Conservation (phyloP, 108 stramenopile species). For the Nitzschia sp. region DNA sequence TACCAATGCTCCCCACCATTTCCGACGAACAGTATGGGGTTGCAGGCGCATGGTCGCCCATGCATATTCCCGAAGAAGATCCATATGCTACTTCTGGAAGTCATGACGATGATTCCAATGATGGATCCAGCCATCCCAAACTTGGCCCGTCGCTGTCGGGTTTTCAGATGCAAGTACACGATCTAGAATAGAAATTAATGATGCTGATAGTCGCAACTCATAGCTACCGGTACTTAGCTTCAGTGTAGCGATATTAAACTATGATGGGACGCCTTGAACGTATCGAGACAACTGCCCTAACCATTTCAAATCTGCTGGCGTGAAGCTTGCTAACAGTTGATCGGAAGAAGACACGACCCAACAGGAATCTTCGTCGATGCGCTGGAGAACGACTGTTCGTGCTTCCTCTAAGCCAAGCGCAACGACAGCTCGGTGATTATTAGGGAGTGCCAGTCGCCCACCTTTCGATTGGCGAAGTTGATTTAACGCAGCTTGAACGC, state of each 20-base stretch:
- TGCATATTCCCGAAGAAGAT: conserved; percentile 26
- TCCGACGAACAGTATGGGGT: background rate
- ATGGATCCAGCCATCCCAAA: background rate
- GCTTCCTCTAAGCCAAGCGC: conserved; percentile 10
- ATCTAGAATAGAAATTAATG: conserved; percentile 8
- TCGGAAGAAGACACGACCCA: conserved; percentile 59
- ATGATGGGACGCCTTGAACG: too few relatives aligned
- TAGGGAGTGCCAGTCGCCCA: conserved; percentile 66
- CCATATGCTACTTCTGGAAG: background rate
- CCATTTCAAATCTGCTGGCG: conserved; percentile 73
- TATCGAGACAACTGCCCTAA: conserved; percentile 67
- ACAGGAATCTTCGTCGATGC: conserved; percentile 51
- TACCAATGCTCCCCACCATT: conserved; percentile 9
- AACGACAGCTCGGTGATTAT: conserved; percentile 52
- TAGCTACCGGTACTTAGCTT: too few relatives aligned
- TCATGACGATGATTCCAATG: background rate
- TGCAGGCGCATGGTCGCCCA: conserved; percentile 5
- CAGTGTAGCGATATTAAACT: too few relatives aligned
- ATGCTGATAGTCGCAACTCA: too few relatives aligned
- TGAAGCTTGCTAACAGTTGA: conserved; percentile 67
- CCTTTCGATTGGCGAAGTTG: conserved; percentile 39
- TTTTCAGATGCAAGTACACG: conserved; percentile 16
- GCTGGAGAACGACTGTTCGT: conserved; percentile 77
- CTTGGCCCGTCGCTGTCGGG: conserved; percentile 4
- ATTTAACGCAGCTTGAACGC: conserved; percentile 36